Percentiles rank a stretch among this genome's conserved stretches.
phyloP scores from a whole-genome alignment of 2,329 filamentous ascomycete species.

The Akanthomyces lecanii region DNA sequence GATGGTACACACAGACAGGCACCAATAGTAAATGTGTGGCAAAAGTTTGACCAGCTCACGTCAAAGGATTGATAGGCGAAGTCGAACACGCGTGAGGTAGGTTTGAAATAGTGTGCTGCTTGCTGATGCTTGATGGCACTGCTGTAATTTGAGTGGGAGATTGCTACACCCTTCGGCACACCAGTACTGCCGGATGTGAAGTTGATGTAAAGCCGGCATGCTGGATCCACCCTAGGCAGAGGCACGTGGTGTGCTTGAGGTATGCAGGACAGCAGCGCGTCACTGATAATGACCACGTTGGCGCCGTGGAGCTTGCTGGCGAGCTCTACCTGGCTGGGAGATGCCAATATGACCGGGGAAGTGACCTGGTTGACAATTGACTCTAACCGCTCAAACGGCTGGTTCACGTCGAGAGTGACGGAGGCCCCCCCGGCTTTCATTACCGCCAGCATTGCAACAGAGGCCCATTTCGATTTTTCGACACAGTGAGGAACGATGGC shows the following conservation, averaged over 20 bases:
- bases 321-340: conserved; percentile 16
- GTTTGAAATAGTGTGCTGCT: background rate
- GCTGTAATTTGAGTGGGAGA: conserved; percentile 16
- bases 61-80: conserved; percentile 24
- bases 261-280: background rate
- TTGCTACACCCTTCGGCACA: conserved; percentile 37
- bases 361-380: conserved; percentile 2
- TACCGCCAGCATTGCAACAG: conserved; percentile 15
- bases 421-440: conserved; percentile 17
- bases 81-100: conserved; percentile 17
- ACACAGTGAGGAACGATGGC: conserved; percentile 20
- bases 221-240: conserved; percentile 2
- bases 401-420: conserved; percentile 21
- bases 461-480: conserved; percentile 18
- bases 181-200: conserved; percentile 52
- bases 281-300: conserved; percentile 40
- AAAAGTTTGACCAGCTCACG: conserved; percentile 10
- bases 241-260: background rate
- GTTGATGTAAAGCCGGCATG: conserved; percentile 33
- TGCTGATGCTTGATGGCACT: conserved; percentile 24
- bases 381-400: conserved; percentile 11
- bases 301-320: conserved; percentile 24
- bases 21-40: background rate
- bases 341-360: conserved; percentile 10
- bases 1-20: conserved; percentile 16